Conservation (phyloP, 2,329 filamentous ascomycete species). For the Aspergillus pseudoviridinutans region DNA sequence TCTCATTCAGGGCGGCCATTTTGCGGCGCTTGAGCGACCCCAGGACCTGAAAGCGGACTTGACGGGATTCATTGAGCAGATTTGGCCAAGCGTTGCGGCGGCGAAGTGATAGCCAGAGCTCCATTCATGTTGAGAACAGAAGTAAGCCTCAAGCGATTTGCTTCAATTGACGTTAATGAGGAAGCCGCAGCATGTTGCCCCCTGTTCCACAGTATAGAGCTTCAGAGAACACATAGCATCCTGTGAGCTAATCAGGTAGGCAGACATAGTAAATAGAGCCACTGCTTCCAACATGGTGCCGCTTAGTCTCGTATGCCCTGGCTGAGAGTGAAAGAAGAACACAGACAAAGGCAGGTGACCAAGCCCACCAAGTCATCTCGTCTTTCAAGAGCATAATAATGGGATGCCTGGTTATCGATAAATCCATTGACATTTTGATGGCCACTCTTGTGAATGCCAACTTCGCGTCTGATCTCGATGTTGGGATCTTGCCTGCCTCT, state of each 20-base stretch:
- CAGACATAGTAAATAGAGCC: background rate
- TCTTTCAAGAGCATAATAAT: background rate
- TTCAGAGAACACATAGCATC: too few species aligned
- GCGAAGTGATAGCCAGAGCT: background rate
- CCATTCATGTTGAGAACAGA: background rate
- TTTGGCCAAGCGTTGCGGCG: constrained; percentile 19
- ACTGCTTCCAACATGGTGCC: background rate
- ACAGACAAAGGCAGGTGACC: background rate
- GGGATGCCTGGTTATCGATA: background rate
- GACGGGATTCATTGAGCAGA: constrained; percentile 31
- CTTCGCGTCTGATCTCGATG: background rate
- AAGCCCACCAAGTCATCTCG: background rate
- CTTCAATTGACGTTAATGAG: background rate
- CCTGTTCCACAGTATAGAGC: background rate
- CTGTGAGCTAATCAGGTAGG: background rate
- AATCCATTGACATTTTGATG: background rate
- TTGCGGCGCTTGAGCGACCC: constrained; percentile 46
- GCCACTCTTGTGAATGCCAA: background rate
- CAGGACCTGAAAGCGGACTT: constrained; percentile 43
- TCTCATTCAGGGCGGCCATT: constrained; percentile 48
- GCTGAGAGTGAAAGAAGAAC: background rate
- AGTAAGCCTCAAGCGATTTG: background rate
- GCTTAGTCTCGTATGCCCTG: background rate
- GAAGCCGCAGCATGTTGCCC: background rate
- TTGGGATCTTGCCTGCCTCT: background rate